Evolutionary conservation across 1,284 basidiomycete species (phyloP).

Genomic region (Sanghuangporus baumii): DNA sequence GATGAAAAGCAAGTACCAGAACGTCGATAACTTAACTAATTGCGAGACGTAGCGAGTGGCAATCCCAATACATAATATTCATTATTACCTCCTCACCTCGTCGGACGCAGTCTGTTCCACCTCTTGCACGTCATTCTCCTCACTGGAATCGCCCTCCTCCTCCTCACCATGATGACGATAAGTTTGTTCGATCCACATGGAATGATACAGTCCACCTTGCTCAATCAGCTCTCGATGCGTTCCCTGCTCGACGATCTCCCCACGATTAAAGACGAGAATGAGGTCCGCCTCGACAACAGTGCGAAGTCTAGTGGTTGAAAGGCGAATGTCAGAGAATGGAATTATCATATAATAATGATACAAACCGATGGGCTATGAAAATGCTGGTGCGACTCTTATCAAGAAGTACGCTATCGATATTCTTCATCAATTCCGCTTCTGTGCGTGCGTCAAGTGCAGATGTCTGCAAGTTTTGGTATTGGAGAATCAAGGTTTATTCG

Average conservation of each 20-base stretch:
- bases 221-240: conserved; percentile 82
- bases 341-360: neutral
- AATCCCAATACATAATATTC: neutral
- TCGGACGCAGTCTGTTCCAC: neutral
- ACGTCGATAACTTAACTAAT: neutral
- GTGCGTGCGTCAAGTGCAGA: conserved; percentile 94
- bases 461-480: conserved; percentile 46
- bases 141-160: conserved; percentile 6
- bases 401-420: conserved; percentile 79
- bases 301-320: conserved; percentile 49
- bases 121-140: neutral
- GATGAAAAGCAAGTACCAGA: neutral
- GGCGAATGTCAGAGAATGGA: neutral
- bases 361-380: conserved; percentile 81
- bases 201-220: conserved; percentile 68
- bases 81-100: neutral
- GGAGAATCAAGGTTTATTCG: neutral
- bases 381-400: conserved; percentile 84
- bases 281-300: conserved; percentile 92
- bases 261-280: conserved; percentile 87
- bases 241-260: conserved; percentile 85
- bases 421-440: conserved; percentile 92
- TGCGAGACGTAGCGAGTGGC: neutral
- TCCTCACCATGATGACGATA: conserved; percentile 16
- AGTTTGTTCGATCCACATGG: conserved; percentile 85